phyloP scores from a whole-genome alignment of 352 stramenopile genomes.

The Globisporangium ultimum region DNA sequence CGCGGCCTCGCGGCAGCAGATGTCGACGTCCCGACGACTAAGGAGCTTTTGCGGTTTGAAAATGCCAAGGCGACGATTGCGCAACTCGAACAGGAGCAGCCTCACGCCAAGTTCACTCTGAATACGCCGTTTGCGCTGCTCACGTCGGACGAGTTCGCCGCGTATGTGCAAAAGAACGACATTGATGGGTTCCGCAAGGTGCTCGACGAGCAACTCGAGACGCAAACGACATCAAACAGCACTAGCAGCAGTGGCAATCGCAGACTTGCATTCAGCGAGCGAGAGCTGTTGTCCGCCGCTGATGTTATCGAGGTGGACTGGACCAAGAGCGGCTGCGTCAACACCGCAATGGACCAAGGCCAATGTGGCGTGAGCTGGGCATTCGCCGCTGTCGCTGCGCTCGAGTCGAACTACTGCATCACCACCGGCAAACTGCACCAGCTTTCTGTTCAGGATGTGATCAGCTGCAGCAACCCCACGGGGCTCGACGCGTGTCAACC shows the following conservation, averaged over 20 bases:
- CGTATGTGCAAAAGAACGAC: conserved; percentile 25
- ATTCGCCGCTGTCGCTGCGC: conserved; percentile 14
- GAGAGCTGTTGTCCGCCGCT: not conserved
- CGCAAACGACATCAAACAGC: not conserved
- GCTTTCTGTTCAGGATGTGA: conserved; percentile 16
- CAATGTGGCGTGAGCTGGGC: conserved; percentile 16
- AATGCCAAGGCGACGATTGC: conserved; percentile 23
- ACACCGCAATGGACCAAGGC: conserved; percentile 15
- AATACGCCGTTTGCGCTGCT: conserved; percentile 67
- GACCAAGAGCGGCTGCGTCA: conserved; percentile 14
- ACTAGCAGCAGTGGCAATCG: not conserved
- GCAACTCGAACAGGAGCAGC: conserved; percentile 37
- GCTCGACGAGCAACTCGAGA: not conserved
- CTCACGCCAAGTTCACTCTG: conserved; percentile 50
- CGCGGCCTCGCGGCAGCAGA: not conserved
- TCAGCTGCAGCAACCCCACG: conserved; percentile 2
- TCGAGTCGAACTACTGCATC: conserved; percentile 21
- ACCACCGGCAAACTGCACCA: not conserved
- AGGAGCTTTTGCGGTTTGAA: conserved; percentile 12
- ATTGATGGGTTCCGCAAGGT: conserved; percentile 10
- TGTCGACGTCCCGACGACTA: not conserved
- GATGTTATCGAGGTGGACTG: conserved; percentile 9
- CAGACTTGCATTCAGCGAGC: not conserved
- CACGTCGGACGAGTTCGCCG: conserved; percentile 57
- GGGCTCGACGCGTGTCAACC: too few relatives aligned